These are phyloP conservation scores for Talaromyces sp. DNA, from an alignment of 2,329 filamentous ascomycete genomes.

Conservation along the genomic window DNA sequence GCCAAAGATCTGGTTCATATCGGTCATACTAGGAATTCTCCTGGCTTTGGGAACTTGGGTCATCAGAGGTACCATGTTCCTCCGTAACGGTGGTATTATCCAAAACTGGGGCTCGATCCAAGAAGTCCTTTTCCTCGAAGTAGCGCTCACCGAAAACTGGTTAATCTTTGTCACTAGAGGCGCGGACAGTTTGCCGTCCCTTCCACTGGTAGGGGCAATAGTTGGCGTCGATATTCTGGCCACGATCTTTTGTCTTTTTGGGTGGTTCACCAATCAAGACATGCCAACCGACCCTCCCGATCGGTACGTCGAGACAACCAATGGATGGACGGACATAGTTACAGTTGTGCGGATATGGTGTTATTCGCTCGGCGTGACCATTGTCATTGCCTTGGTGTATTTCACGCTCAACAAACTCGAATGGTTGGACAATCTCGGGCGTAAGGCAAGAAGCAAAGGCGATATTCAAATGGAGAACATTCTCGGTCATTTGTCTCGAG, in stretches of 20 bases:
- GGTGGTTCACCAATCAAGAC: constrained; percentile 63
- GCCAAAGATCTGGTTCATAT: constrained; percentile 77
- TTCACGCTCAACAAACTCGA: constrained; percentile 45
- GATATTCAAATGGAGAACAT: constrained; percentile 53
- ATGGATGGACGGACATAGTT: constrained; percentile 59
- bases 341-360: constrained; percentile 52
- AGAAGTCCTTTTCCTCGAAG: constrained; percentile 81
- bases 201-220: constrained; percentile 69
- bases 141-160: constrained; percentile 93
- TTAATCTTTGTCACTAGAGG: constrained; percentile 93
- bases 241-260: constrained; percentile 72
- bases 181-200: constrained; percentile 68
- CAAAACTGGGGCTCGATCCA: constrained; percentile 72
- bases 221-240: constrained; percentile 67
- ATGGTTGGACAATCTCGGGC: constrained; percentile 49
- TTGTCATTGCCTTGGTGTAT: constrained; percentile 52
- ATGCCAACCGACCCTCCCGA: constrained; percentile 31
- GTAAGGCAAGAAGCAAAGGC: constrained; percentile 45
- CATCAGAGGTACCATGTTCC: constrained; percentile 67
- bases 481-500: constrained; percentile 47
- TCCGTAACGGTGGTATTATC: constrained; percentile 67
- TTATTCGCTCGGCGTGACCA: constrained; percentile 50
- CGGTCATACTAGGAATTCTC: constrained; percentile 57
- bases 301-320: constrained; percentile 36
- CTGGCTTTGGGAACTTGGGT: constrained; percentile 72